These are phyloP conservation scores for Naganishia sp. DNA, from an alignment of 1,284 basidiomycete species.

Conservation along the genomic window DNA sequence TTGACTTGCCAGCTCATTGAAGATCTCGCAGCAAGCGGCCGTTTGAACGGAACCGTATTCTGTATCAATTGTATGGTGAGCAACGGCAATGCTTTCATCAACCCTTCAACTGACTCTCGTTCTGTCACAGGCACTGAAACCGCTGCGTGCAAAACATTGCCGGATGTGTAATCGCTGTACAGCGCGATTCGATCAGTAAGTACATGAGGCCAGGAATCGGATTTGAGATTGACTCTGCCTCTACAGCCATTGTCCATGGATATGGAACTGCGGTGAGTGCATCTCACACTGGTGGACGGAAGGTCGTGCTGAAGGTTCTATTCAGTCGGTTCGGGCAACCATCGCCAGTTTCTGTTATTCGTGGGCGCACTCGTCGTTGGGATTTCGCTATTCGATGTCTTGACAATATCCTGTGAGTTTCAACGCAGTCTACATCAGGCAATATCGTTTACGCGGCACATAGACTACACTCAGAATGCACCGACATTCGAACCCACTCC, in stretches of 20 bases:
- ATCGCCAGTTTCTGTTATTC: constrained; percentile 91
- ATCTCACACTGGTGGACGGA: background rate
- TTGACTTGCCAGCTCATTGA: constrained; percentile 68
- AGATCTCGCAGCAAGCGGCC: constrained; percentile 80
- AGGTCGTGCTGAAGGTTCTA: background rate
- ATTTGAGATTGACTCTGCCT: constrained; percentile 18
- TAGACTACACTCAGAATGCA: constrained; percentile 47
- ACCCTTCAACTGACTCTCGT: background rate
- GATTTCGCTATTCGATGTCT: constrained; percentile 75
- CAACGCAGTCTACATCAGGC: background rate
- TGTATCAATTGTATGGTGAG: constrained; percentile 85
- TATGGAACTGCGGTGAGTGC: constrained; percentile 91
- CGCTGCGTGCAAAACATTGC: constrained; percentile 93
- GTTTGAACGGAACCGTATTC: constrained; percentile 91
- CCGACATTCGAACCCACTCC: constrained; percentile 55
- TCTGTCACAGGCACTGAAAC: constrained; percentile 70
- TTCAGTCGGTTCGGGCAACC: constrained; percentile 88
- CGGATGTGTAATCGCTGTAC: constrained; percentile 87
- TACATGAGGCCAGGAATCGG: constrained; percentile 31
- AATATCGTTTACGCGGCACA: background rate
- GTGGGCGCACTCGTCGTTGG: constrained; percentile 80
- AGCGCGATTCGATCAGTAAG: constrained; percentile 86
- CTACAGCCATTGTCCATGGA: constrained; percentile 91
- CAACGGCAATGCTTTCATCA: background rate
- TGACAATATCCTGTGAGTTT: constrained; percentile 74